Conservation (phyloP, 371 early-diverging fungal genomes). For the Mortierella sp. region DNA sequence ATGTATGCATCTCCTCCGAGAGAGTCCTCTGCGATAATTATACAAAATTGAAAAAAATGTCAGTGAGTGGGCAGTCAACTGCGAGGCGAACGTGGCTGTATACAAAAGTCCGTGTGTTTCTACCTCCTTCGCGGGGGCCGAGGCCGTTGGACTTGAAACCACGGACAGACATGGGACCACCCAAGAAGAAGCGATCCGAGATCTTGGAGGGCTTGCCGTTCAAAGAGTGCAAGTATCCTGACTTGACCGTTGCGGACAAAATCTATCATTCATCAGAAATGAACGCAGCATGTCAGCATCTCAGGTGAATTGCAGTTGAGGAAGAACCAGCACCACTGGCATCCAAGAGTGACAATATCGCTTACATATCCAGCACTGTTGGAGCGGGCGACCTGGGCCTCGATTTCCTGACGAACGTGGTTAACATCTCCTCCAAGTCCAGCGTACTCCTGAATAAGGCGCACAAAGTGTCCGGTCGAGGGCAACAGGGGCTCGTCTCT, state of each 20-base stretch:
- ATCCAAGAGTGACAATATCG: background rate
- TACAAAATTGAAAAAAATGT: background rate
- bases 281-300: slow-evolving; percentile 5
- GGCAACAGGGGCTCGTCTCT: slow-evolving; percentile 87
- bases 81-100: slow-evolving; percentile 29
- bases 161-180: slow-evolving; percentile 89
- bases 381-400: slow-evolving; percentile 67
- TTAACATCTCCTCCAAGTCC: slow-evolving; percentile 88
- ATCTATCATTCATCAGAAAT: slow-evolving; percentile 48
- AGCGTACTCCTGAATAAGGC: slow-evolving; percentile 78
- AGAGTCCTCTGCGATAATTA: slow-evolving; percentile 73
- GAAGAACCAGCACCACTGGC: background rate
- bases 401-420: slow-evolving; percentile 81
- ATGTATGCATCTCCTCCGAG: slow-evolving; percentile 91
- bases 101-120: background rate
- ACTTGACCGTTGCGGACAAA: slow-evolving; percentile 62
- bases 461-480: slow-evolving; percentile 78
- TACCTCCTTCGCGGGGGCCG: slow-evolving; percentile 85
- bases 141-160: slow-evolving; percentile 91
- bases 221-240: slow-evolving; percentile 77
- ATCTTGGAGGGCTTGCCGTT: slow-evolving; percentile 68
- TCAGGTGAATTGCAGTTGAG: background rate
- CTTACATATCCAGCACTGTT: slow-evolving; percentile 70
- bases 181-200: slow-evolving; percentile 89
- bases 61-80: background rate